Evolutionary conservation across 345 rosid species (phyloP).

Genomic region (Eucalyptus camaldulensis): DNA sequence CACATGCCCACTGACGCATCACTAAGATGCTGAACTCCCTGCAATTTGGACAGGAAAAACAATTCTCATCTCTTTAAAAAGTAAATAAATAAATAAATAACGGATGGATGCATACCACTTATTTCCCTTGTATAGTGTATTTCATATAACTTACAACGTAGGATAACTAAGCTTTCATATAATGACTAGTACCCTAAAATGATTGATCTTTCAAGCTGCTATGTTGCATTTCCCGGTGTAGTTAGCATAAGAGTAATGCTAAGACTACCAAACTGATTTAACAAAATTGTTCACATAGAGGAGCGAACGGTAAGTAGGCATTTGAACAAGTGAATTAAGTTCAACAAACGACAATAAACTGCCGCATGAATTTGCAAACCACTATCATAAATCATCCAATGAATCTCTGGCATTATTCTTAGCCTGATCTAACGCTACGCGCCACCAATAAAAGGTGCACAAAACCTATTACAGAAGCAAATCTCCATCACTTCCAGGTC

Average conservation of each 20-base stretch:
- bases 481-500: not conserved
- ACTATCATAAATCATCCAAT: not conserved
- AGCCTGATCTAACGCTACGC: not conserved
- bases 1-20: constrained; percentile 65
- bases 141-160: not conserved
- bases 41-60: constrained; percentile 5
- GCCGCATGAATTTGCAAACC: not conserved
- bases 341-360: not conserved
- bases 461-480: not conserved
- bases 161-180: not conserved
- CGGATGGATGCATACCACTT: not conserved
- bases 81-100: not conserved
- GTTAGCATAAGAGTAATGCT: not conserved
- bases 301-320: not conserved
- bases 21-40: constrained; percentile 45
- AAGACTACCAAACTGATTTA: not conserved
- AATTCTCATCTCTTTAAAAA: constrained; percentile 18
- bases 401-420: not conserved
- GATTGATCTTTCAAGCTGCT: not conserved
- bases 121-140: not conserved
- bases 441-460: not conserved
- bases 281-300: not conserved
- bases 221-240: not conserved
- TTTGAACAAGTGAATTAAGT: not conserved
- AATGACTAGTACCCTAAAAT: not conserved